phyloP scores from a whole-genome alignment of 2,329 filamentous ascomycete species.

The Penicillium concentricum region DNA sequence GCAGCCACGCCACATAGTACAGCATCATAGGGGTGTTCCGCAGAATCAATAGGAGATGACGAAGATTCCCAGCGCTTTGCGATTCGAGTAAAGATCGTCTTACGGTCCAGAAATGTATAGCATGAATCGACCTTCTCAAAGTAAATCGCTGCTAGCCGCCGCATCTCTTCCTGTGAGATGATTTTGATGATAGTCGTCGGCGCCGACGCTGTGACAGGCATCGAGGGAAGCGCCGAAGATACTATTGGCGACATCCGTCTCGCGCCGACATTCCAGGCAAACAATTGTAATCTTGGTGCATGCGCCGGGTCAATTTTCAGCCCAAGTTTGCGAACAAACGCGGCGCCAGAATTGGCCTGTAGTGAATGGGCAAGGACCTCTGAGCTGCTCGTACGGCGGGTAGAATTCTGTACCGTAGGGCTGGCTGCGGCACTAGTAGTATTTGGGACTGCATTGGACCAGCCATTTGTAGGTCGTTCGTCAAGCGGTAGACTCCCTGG shows the following conservation, averaged over 20 bases:
- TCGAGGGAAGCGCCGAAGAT: slow-evolving; percentile 12
- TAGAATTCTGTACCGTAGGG: slow-evolving; percentile 9
- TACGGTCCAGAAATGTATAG: slow-evolving; percentile 51
- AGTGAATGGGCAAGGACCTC: slow-evolving; percentile 37
- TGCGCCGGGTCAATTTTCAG: slow-evolving; percentile 54
- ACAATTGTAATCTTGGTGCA: slow-evolving; percentile 55
- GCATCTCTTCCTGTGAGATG: slow-evolving; percentile 51
- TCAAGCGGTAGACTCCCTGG: slow-evolving; percentile 14
- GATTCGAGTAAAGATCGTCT: slow-evolving; percentile 27
- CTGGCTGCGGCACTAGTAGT: not conserved
- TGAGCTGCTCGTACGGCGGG: not conserved
- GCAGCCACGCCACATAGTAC: slow-evolving; percentile 58
- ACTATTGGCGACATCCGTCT: slow-evolving; percentile 17
- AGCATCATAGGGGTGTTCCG: slow-evolving; percentile 44
- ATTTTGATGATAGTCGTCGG: slow-evolving; percentile 46
- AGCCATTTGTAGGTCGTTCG: slow-evolving; percentile 12
- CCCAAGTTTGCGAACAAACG: slow-evolving; percentile 55
- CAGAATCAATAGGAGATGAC: slow-evolving; percentile 14
- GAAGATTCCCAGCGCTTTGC: slow-evolving; percentile 28
- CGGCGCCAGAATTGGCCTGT: slow-evolving; percentile 59
- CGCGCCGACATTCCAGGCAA: slow-evolving; percentile 55
- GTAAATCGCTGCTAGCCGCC: slow-evolving; percentile 47
- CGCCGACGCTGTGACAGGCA: slow-evolving; percentile 7
- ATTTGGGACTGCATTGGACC: not conserved
- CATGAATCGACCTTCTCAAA: slow-evolving; percentile 55